Base-by-base conservation (phyloP, 2,329 filamentous ascomycete genomes). In the Emergomyces pasteurianus region DNA sequence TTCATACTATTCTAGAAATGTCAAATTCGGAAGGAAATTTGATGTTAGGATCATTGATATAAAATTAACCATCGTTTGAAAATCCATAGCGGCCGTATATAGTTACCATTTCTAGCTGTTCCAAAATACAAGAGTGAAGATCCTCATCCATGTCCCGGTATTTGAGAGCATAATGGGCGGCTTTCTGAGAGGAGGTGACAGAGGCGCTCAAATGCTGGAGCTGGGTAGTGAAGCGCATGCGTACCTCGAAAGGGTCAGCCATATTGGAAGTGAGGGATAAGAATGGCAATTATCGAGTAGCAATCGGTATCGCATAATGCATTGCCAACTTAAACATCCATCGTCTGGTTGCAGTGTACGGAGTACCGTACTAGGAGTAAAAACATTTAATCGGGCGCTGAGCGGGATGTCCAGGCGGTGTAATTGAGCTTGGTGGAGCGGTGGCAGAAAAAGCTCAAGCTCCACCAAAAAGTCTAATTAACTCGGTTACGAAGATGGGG, bases 141-240 rank as follows among this genome's bases (percentile, higher is more conserved):
- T 99, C 94, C 78, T 99, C 95, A 72, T 95, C 90, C 85, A 95
- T 90, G 69, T 97, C 92, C 66, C 86, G 86, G 77, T 96, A 89
- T 75, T 91, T 95, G 64, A 99, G 81, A 16, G 94, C 94, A 85
- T 95, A 99, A 72, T 92, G 87, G 34, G 94, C 92, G 2, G 92
- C 90, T 77, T 96, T 96, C 70, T 92, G 89, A 1, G 91, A 88
- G 16, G 91, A 92, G 16, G 87, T 88, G 61, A 94, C 87, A 5
- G 89, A 92, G 14, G 94, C 94, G 73, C 92, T 95, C 63, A 99
- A 85, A 72, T 94, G 89, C 67, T 95, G 87, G 28, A 99, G 84
- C 73, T 94, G 89, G 58, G 83, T 83, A 59, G 90, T 96, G 80
- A 99, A 99, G 76, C 91, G 91, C 84, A 99, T 92, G 72, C 94